Percentiles rank a stretch among this genome's conserved stretches.
These are phyloP conservation scores for Cardamine chenopodiifolia DNA, from an alignment of 345 rosid species.

Conservation along the genomic window DNA sequence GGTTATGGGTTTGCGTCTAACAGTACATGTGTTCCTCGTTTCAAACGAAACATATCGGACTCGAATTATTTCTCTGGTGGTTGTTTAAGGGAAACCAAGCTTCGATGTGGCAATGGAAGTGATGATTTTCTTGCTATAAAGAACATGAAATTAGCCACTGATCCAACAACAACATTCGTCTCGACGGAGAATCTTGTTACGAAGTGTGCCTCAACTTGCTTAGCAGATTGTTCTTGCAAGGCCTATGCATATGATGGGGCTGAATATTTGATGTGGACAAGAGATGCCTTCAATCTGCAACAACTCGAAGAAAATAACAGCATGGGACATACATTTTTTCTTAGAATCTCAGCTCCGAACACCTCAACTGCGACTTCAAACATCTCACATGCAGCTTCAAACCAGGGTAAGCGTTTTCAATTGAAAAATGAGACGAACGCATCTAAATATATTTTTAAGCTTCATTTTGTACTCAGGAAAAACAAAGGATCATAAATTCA, in stretches of 20 bases:
- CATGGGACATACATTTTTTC: neutral
- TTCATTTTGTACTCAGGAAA: neutral
- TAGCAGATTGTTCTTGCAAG: neutral
- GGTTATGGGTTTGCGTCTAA: too few relatives aligned
- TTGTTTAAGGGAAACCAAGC: neutral
- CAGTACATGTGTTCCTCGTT: neutral
- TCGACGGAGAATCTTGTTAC: neutral
- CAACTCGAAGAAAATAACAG: neutral
- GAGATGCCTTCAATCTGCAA: neutral
- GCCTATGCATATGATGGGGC: neutral
- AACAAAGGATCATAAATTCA: neutral
- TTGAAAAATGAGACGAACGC: neutral
- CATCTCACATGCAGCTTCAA: neutral
- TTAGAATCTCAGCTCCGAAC: neutral
- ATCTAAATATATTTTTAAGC: neutral
- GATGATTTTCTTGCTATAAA: neutral
- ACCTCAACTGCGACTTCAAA: neutral
- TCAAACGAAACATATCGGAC: neutral
- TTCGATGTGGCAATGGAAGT: neutral
- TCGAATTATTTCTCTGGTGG: neutral
- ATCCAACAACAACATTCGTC: neutral
- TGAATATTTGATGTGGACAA: neutral
- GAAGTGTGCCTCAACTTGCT: neutral
- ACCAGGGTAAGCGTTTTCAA: neutral
- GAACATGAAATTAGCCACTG: neutral